Percentiles rank a stretch among this genome's conserved stretches.
phyloP scores from a whole-genome alignment of 2,329 filamentous ascomycete species.

The Cordyceps tenuipes region DNA sequence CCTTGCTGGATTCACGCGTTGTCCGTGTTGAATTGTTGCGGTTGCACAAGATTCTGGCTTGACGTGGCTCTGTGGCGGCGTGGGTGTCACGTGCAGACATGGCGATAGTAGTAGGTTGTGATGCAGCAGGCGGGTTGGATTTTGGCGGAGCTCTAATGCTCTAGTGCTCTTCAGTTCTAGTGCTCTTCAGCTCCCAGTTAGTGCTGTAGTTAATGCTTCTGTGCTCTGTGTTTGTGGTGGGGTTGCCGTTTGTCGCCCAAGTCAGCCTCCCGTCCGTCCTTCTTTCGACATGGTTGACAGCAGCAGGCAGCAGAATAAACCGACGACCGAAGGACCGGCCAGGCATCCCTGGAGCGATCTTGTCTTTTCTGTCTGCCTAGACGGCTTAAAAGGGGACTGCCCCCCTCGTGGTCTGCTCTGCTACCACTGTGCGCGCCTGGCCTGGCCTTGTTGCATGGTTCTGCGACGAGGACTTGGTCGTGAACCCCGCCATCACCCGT shows the following conservation, averaged over 20 bases:
- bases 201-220: too few species aligned
- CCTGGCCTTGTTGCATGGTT: too few species aligned
- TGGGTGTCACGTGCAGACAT: not conserved
- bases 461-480: not conserved
- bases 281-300: not conserved
- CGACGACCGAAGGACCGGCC: not conserved
- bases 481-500: not conserved
- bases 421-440: not conserved
- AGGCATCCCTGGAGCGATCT: not conserved
- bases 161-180: too few species aligned
- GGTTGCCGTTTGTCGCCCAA: not conserved
- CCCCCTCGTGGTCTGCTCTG: not conserved
- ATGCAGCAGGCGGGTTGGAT: not conserved
- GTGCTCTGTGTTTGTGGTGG: not conserved
- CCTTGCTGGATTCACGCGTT: not conserved
- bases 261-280: not conserved
- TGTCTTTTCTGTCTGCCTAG: not conserved
- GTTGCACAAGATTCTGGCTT: too few species aligned
- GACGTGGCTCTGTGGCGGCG: too few species aligned
- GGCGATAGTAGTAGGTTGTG: not conserved
- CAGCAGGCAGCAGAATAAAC: constrained; percentile 11
- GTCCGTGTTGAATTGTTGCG: not conserved
- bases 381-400: not conserved
- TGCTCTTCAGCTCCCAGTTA: too few species aligned
- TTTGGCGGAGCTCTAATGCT: constrained; percentile 2